A percentile compares a stretch with the other conserved stretches of the same genome.
Conservation (phyloP, 139 green algal species). For the Gonium pectorale region DNA sequence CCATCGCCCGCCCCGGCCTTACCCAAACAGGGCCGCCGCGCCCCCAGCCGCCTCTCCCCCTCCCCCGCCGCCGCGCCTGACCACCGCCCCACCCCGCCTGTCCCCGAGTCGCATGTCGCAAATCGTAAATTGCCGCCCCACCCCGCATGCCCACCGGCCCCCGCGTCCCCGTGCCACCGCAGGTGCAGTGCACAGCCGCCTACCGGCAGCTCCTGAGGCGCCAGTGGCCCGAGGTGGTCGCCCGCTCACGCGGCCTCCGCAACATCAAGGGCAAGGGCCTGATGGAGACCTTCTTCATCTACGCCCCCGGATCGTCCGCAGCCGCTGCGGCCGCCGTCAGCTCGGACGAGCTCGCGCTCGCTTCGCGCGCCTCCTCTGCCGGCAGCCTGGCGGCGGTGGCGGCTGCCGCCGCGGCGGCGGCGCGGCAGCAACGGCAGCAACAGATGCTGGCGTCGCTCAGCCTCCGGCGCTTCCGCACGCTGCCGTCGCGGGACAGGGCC, state of each 20-base stretch:
- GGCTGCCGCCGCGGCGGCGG: too few species aligned
- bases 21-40: too few species aligned
- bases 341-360: not conserved
- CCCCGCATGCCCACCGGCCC: too few species aligned
- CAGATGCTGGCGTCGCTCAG: too few species aligned
- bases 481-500: too few species aligned
- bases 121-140: too few species aligned
- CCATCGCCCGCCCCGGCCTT: too few species aligned
- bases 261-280: conserved; percentile 36
- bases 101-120: too few species aligned
- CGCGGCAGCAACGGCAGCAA: too few species aligned
- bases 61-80: not conserved
- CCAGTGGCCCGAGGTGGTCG: conserved; percentile 27
- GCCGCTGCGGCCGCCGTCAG: not conserved
- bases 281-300: conserved; percentile 35
- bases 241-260: conserved; percentile 9
- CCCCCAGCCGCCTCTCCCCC: too few species aligned
- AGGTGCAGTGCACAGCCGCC: conserved; percentile 21
- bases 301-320: not conserved
- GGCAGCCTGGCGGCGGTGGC: not conserved
- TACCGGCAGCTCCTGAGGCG: not conserved
- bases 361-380: not conserved
- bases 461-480: too few species aligned
- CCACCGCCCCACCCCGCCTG: too few species aligned
- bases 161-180: not conserved